Conservation (phyloP, 2,329 filamentous ascomycete species). For the Hypomyces rosellus region DNA sequence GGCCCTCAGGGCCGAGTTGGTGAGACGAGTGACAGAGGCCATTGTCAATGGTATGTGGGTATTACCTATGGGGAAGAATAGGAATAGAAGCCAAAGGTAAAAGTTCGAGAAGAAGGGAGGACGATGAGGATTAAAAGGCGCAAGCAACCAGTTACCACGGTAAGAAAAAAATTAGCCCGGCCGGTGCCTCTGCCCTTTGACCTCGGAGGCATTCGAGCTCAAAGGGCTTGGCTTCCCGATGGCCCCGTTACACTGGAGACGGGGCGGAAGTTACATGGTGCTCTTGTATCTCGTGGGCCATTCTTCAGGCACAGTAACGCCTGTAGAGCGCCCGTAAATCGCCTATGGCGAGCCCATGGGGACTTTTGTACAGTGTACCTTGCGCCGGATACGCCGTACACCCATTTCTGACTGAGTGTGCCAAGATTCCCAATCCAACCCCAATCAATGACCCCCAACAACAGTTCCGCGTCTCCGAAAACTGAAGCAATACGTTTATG, state of each 20-base stretch:
- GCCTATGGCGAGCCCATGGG: background rate
- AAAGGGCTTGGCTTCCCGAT: background rate
- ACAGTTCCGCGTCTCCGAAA: no score
- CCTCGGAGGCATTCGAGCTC: constrained; percentile 8
- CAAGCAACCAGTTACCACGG: constrained; percentile 16
- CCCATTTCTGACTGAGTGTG: no score
- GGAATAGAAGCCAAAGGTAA: constrained; percentile 18
- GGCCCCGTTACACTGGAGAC: constrained; percentile 4
- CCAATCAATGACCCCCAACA: no score
- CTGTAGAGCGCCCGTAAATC: background rate
- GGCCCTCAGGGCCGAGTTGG: constrained; percentile 75
- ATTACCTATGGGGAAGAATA: constrained; percentile 8
- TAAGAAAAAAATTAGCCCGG: constrained; percentile 19
- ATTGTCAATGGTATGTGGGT: constrained; percentile 43
- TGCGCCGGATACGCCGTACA: no score
- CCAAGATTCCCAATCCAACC: no score
- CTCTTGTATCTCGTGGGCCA: background rate
- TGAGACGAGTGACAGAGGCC: constrained; percentile 77
- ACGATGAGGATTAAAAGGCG: constrained; percentile 32
- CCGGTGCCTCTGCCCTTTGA: constrained; percentile 4
- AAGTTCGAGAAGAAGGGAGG: constrained; percentile 20
- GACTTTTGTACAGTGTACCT: no score
- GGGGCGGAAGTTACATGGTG: background rate
- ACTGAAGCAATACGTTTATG: no score
- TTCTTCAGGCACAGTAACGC: background rate